Evolutionary conservation across 257 asterid genomes (phyloP), one percentile per base, ranked within the genome.

Genomic region (Haberlea rhodopensis): DNA sequence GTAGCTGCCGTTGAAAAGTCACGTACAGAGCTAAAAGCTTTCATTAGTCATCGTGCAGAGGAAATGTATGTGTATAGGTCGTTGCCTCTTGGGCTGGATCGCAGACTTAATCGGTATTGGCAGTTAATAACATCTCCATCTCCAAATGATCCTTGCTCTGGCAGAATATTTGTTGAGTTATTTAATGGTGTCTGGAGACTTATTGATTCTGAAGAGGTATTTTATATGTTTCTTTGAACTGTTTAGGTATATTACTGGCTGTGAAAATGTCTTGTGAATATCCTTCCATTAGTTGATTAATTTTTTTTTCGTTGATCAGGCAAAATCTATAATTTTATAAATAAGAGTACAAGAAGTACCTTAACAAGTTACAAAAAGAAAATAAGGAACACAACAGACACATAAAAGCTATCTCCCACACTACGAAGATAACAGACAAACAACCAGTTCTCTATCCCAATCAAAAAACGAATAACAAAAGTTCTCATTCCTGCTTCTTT

Each of bases 1-100:
- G 76, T 70, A 51, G 75, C 63, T 75, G 89, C 88, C 67, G 71
- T 89, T 57, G 96, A 91, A 60, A 86, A 78, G 81, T 83, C 96
- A 9, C 82, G 91, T 37, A 78, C 85, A 62, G 84, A 86, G 68
- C 78, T 76, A 57, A 91, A 87, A 81, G 80, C 90, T 71, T 82
- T 67, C 57, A 87, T 89, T 22, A 77, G 84, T 60, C 86, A 89
- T 59, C 74, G 68, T 68, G 98, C 92, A 3, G 98, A 91, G 77
- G 92, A 83, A 75, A 80, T 84, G 67, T 85, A 85, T 67, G 92
- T 80, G 18, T 85, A 85, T 70, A 79, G 95, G 74, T 91, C 96
- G 13, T 75, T 89, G 82, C 96, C 98, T 45, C 87, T 91, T 62
- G 98, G 96, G 29, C 95, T 77, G 71, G 98, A 91, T 70, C 83